These are phyloP conservation scores for Paecilomyces fulvus DNA, from an alignment of 2,329 filamentous ascomycete genomes.

Conservation along the genomic window DNA sequence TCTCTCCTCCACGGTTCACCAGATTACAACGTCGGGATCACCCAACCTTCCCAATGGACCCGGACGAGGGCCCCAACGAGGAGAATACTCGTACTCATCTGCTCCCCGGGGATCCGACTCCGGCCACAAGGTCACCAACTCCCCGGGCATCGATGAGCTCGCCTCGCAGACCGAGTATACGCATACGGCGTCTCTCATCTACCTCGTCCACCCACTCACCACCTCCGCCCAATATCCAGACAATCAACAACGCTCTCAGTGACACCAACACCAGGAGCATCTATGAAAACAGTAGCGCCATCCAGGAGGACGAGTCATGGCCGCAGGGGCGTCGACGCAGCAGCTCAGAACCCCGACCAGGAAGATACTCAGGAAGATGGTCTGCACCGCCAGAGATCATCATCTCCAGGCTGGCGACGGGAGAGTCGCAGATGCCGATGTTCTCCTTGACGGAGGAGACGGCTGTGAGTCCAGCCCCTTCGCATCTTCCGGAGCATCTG, in stretches of 20 bases:
- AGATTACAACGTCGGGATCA: not conserved
- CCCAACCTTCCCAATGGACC: not conserved
- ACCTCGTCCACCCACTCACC: constrained; percentile 1
- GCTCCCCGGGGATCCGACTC: not conserved
- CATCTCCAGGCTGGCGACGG: constrained; percentile 13
- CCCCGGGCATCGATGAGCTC: not conserved
- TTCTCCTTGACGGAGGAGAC: constrained; percentile 27
- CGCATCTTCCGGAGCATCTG: constrained; percentile 7
- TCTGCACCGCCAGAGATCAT: constrained; percentile 17
- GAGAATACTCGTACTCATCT: not conserved
- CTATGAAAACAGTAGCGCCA: constrained; percentile 4
- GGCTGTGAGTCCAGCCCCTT: constrained; percentile 9
- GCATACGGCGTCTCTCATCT: constrained; percentile 11
- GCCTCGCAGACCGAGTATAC: constrained; percentile 10
- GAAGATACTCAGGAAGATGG: constrained; percentile 25
- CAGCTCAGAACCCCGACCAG: constrained; percentile 31
- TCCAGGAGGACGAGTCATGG: constrained; percentile 20
- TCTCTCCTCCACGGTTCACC: not conserved
- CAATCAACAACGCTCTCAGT: constrained; percentile 3
- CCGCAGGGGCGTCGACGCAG: constrained; percentile 27
- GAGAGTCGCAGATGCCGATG: constrained; percentile 15
- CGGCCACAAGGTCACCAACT: not conserved
- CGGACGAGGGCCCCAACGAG: not conserved
- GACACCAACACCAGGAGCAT: not conserved
- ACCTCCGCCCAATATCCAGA: not conserved